Conservation (phyloP, 139 green algal genomes). For the Micractinium sp. region DNA sequence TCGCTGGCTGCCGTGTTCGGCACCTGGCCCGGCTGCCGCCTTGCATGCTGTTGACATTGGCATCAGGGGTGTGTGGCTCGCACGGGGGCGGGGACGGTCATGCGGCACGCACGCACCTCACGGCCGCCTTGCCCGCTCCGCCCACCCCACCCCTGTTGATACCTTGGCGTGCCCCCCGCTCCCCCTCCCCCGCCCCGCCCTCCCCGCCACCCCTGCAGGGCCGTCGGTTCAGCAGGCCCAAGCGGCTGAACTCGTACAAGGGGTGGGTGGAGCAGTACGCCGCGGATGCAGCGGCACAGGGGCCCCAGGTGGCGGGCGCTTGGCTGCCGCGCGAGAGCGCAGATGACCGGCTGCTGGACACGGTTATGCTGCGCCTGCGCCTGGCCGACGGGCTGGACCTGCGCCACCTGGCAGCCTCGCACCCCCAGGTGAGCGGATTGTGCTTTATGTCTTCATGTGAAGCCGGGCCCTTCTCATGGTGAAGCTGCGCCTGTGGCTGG, state of each 20-base stretch:
- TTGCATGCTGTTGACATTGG: too few species aligned
- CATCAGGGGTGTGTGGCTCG: too few species aligned
- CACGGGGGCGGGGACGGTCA: too few species aligned
- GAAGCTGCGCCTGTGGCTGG: too few species aligned
- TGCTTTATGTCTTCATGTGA: too few species aligned
- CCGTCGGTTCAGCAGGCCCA: conserved; percentile 77
- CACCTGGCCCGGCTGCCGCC: not conserved
- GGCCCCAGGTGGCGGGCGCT: conserved; percentile 7
- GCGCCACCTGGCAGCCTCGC: conserved; percentile 28
- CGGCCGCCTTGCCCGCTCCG: too few species aligned
- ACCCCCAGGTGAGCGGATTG: not conserved
- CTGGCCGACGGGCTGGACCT: conserved; percentile 80
- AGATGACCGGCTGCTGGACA: conserved; percentile 82
- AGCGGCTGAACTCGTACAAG: conserved; percentile 74
- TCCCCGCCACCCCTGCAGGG: conserved; percentile 26
- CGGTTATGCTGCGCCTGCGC: conserved; percentile 87
- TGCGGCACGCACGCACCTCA: too few species aligned
- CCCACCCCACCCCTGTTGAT: too few species aligned
- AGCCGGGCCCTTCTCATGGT: not conserved
- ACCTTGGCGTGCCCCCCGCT: too few species aligned
- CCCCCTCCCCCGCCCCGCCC: too few species aligned
- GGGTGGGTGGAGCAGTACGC: conserved; percentile 69
- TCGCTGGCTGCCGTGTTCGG: not conserved
- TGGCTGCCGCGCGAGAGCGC: conserved; percentile 31
- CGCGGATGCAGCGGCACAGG: not conserved